These are phyloP conservation scores for Monosporascus ibericus DNA, from an alignment of 2,329 filamentous ascomycete genomes.

Conservation along the genomic window DNA sequence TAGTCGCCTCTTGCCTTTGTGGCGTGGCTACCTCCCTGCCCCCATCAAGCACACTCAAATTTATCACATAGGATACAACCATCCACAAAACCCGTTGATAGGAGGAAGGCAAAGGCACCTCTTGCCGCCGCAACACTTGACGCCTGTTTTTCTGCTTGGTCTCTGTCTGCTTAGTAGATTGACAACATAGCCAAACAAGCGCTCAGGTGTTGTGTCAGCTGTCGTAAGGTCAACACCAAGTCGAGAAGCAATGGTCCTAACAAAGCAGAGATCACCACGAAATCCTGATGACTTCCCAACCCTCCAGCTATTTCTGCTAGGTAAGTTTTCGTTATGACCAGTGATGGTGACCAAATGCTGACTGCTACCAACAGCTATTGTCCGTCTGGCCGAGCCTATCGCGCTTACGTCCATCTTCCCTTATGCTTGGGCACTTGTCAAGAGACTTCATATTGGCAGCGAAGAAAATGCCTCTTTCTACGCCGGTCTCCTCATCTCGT, in stretches of 20 bases:
- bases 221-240: slow-evolving; percentile 39
- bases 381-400: slow-evolving; percentile 86
- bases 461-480: slow-evolving; percentile 78
- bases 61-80: not conserved
- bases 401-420: slow-evolving; percentile 90
- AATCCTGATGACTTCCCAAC: slow-evolving; percentile 73
- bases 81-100: not conserved
- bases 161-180: slow-evolving; percentile 4
- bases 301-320: slow-evolving; percentile 75
- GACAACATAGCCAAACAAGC: slow-evolving; percentile 5
- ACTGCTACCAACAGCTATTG: slow-evolving; percentile 59
- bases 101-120: slow-evolving; percentile 10
- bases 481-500: slow-evolving; percentile 79
- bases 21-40: not conserved
- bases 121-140: slow-evolving; percentile 15
- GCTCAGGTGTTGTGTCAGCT: slow-evolving; percentile 31
- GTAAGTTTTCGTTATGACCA: slow-evolving; percentile 42
- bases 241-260: slow-evolving; percentile 45
- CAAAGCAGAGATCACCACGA: slow-evolving; percentile 43
- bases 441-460: slow-evolving; percentile 65
- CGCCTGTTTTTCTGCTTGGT: slow-evolving; percentile 12
- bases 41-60: not conserved
- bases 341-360: slow-evolving; percentile 1
- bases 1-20: not conserved
- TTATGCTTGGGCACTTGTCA: slow-evolving; percentile 81